phyloP scores from a whole-genome alignment of 106 monocot genomes.

The Dendrobium catenatum region DNA sequence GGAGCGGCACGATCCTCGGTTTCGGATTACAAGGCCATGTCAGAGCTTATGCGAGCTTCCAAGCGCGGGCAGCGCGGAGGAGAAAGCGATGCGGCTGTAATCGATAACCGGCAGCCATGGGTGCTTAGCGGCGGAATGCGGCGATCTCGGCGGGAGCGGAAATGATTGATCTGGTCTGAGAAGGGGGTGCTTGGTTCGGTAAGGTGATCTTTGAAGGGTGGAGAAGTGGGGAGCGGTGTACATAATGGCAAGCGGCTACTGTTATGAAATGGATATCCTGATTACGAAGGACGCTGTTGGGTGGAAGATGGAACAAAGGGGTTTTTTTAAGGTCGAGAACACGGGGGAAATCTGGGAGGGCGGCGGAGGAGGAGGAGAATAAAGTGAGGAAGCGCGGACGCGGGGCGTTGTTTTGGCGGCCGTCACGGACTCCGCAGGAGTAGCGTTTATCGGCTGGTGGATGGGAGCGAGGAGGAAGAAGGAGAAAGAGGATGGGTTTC shows the following conservation, averaged over 20 bases:
- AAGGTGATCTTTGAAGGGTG: conserved; percentile 50
- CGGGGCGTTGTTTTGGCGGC: conserved; percentile 13
- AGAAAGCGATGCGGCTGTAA: conserved; percentile 16
- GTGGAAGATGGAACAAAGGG: conserved; percentile 36
- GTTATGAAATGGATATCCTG: conserved; percentile 63
- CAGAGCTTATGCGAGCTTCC: conserved; percentile 39
- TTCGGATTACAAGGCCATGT: conserved; percentile 31
- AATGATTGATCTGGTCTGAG: conserved; percentile 59
- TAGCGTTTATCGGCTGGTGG: conserved; percentile 21
- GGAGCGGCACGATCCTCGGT: conserved; percentile 40
- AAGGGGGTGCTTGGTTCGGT: conserved; percentile 35
- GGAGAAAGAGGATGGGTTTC: neutral
- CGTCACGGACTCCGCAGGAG: conserved; percentile 3
- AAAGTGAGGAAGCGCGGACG: neutral
- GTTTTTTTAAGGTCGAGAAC: conserved; percentile 62
- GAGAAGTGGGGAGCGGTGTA: conserved; percentile 78
- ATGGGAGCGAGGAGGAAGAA: conserved; percentile 15
- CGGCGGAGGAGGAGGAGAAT: neutral
- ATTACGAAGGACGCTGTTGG: conserved; percentile 52
- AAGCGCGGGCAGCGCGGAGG: conserved; percentile 20
- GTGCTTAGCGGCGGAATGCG: conserved; percentile 22
- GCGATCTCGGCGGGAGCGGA: conserved; percentile 28
- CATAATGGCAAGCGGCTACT: conserved; percentile 43
- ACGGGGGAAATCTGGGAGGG: neutral
- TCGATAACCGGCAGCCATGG: conserved; percentile 22